A percentile compares a stretch with the other conserved stretches of the same genome.
phyloP scores from a whole-genome alignment of 345 rosid genomes.

The Brassica juncea region DNA sequence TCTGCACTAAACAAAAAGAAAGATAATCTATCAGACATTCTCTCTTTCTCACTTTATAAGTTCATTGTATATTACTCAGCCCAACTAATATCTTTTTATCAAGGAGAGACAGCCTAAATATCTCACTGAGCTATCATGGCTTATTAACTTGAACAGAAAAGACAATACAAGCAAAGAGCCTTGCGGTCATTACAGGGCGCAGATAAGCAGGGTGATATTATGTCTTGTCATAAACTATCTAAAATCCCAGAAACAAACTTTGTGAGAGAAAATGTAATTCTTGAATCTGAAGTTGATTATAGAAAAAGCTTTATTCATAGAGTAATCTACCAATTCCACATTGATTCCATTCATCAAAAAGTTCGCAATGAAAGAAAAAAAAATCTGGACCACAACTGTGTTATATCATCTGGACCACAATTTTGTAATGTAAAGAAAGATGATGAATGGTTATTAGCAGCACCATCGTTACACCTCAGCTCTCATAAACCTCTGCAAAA shows the following conservation, averaged over 20 bases:
- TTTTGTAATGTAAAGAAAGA: slow-evolving; percentile 7
- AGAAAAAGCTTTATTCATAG: slow-evolving; percentile 11
- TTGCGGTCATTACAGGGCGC: not conserved
- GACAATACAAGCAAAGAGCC: not conserved
- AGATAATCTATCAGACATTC: slow-evolving; percentile 1
- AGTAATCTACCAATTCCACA: slow-evolving; percentile 20
- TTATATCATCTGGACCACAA: too few relatives aligned
- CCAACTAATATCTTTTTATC: not conserved
- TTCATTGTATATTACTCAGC: not conserved
- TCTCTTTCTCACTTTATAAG: slow-evolving; percentile 8
- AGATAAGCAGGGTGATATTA: not conserved
- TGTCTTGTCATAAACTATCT: not conserved
- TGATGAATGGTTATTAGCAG: slow-evolving; percentile 12
- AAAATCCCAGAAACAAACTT: not conserved
- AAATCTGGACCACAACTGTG: not conserved
- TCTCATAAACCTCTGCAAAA: not conserved
- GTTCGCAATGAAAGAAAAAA: not conserved
- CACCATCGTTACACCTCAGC: not conserved
- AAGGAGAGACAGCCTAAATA: not conserved
- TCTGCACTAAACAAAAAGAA: slow-evolving; percentile 15
- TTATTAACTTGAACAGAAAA: not conserved
- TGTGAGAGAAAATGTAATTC: not conserved
- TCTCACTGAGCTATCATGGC: too few relatives aligned
- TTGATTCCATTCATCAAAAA: slow-evolving; percentile 17
- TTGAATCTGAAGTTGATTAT: not conserved